Percentiles rank a stretch among this genome's conserved stretches.
phyloP scores from a whole-genome alignment of 305 asterid species.

The Fraxinus sp. region DNA sequence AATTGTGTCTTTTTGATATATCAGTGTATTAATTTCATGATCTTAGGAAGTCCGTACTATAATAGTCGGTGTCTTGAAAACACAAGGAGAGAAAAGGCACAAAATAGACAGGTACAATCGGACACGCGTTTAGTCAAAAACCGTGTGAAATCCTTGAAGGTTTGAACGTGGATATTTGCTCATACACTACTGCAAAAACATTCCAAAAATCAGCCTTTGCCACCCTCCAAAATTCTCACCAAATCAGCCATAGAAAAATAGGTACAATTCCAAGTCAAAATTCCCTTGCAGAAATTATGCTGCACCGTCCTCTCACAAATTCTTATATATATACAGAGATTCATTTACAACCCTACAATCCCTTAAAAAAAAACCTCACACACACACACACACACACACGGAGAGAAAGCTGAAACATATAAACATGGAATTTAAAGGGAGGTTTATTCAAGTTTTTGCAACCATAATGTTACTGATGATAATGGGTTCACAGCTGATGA shows the following conservation, averaged over 20 bases:
- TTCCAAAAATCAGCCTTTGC: slow-evolving; percentile 5
- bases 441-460: not conserved
- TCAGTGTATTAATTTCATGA: not conserved
- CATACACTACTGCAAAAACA: not conserved
- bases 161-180: not conserved
- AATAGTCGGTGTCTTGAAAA: not conserved
- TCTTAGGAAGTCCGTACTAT: not conserved
- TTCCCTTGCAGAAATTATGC: not conserved
- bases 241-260: not conserved
- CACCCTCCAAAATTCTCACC: not conserved
- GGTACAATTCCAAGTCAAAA: not conserved
- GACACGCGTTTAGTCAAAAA: slow-evolving; percentile 25
- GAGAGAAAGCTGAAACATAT: not conserved
- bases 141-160: slow-evolving; percentile 27
- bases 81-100: not conserved
- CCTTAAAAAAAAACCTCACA: not conserved
- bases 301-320: slow-evolving; percentile 19
- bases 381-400: not conserved
- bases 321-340: not conserved
- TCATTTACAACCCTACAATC: not conserved
- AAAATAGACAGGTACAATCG: not conserved
- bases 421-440: slow-evolving; percentile 12
- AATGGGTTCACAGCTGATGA: slow-evolving; percentile 1
- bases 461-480: not conserved
- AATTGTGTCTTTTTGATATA: too few relatives aligned